Base-by-base conservation (phyloP, 2,329 filamentous ascomycete genomes). In the Stagonosporopsis cucurbitacearum region DNA sequence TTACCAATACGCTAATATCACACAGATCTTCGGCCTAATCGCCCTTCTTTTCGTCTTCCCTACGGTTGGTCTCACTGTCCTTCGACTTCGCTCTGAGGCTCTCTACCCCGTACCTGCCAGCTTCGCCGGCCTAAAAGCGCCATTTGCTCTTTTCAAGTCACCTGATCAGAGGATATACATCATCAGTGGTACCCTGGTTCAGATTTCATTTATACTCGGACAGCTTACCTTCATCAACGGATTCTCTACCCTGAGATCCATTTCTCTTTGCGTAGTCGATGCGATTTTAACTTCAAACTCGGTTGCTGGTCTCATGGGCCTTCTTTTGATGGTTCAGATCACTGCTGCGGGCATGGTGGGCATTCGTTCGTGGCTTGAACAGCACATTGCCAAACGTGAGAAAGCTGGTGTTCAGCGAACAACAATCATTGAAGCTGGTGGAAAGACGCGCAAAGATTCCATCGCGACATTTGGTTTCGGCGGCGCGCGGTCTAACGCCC, bases 181-280 rank as follows among this genome's bases (percentile, higher is more conserved):
- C 44, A 56, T 66, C 32, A 63, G 63, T 48, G 63, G 59, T 11
- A 20, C 65, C 8, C 35, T 66, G 8, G 54, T 62, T 4, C 67
- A 72, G 32, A 41, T 63, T 1, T 11, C 48, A 6, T 58, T 72
- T 12, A 54, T 45, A 1, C 37, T 72, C 0, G 66, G 64, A 6
- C 66, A 68, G 50, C 22, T 70, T 5, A 50, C 59, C 1, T 66
- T 60, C 37, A 50, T 64, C 2, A 60, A 63, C 48, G 67, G 69
- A 12, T 70, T 68, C 40, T 39, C 53, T 2, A 55, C 60, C 7
- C 59, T 72, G 4, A 62, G 68, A 22, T 41, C 60, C 3, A 65
- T 71, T 22, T 67, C 63, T 4, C 61, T 72, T 11, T 72, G 69
- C 40, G 25, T 68, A n/a, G 52, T 67, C 3, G 69, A 72, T 50